Evolutionary conservation across 352 stramenopile species (phyloP).

Genomic region (Ophiocytium majus): DNA sequence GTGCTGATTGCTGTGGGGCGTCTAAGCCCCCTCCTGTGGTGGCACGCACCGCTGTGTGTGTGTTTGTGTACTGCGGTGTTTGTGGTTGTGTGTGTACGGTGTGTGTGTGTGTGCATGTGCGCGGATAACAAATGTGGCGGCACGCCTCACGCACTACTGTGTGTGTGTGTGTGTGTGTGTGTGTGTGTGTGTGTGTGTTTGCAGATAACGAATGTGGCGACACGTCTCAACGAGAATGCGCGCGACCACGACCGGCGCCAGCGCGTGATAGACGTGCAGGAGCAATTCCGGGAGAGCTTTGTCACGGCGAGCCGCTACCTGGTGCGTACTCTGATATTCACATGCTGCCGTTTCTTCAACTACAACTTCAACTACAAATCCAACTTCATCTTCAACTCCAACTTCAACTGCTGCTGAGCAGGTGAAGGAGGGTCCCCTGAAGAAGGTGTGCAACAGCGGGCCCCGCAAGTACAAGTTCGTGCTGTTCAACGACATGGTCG

Average conservation of each 20-base stretch:
- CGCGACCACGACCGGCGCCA: slow-evolving; percentile 10
- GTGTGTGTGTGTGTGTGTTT: not conserved
- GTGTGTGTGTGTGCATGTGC: no score
- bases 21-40: no score
- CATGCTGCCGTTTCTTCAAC: slow-evolving; percentile 3
- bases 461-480: slow-evolving; percentile 51
- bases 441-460: slow-evolving; percentile 51
- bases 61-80: no score
- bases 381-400: no score
- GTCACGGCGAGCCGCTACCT: slow-evolving; percentile 13
- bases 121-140: no score
- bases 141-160: no score
- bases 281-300: slow-evolving; percentile 31
- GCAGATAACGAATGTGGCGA: slow-evolving; percentile 12
- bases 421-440: slow-evolving; percentile 39
- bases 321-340: not conserved
- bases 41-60: no score
- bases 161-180: no score
- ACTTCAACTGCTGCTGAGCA: no score
- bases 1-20: no score
- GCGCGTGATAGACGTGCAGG: slow-evolving; percentile 25
- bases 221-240: slow-evolving; percentile 24
- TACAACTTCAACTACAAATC: no score
- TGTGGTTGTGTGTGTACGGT: no score
- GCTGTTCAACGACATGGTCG: slow-evolving; percentile 54